These are phyloP conservation scores for Capronia americana DNA, from an alignment of 2,329 filamentous ascomycete species.

Conservation along the genomic window DNA sequence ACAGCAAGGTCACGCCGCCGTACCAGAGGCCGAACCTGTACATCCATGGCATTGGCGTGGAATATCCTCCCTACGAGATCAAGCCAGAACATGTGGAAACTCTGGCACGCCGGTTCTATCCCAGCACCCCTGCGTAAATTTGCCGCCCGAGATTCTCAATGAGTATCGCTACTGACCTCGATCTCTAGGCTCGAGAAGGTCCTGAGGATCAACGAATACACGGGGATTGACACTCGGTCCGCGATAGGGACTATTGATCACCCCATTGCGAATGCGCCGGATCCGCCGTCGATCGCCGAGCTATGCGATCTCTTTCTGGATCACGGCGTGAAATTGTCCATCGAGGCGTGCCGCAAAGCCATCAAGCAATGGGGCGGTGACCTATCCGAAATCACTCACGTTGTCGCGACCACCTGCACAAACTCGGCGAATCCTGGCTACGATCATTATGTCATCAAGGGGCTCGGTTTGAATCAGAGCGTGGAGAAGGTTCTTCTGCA, in stretches of 20 bases:
- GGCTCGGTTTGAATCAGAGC: constrained; percentile 62
- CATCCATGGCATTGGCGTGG: constrained; percentile 64
- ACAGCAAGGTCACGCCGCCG: constrained; percentile 46
- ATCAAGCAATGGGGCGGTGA: constrained; percentile 43
- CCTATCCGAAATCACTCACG: constrained; percentile 62
- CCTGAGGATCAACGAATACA: constrained; percentile 67
- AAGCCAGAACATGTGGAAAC: constrained; percentile 59
- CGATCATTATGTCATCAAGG: constrained; percentile 68
- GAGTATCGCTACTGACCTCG: not conserved
- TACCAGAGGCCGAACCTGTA: constrained; percentile 52
- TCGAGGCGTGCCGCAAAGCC: constrained; percentile 43
- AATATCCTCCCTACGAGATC: constrained; percentile 66
- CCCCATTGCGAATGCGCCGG: constrained; percentile 63
- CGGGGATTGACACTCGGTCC: constrained; percentile 68
- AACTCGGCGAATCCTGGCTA: constrained; percentile 73
- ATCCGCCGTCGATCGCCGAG: constrained; percentile 41
- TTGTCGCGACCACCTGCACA: constrained; percentile 72
- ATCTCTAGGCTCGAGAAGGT: constrained; percentile 65
- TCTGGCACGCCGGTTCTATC: constrained; percentile 64
- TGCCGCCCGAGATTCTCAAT: constrained; percentile 8
- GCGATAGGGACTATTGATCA: constrained; percentile 68
- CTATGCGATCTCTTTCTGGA: constrained; percentile 42
- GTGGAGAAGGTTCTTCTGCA: constrained; percentile 71
- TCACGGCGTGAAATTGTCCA: constrained; percentile 43
- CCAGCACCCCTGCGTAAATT: constrained; percentile 65